These are phyloP conservation scores for Colletotrichum agaves DNA, from an alignment of 2,329 filamentous ascomycete species.

Conservation along the genomic window DNA sequence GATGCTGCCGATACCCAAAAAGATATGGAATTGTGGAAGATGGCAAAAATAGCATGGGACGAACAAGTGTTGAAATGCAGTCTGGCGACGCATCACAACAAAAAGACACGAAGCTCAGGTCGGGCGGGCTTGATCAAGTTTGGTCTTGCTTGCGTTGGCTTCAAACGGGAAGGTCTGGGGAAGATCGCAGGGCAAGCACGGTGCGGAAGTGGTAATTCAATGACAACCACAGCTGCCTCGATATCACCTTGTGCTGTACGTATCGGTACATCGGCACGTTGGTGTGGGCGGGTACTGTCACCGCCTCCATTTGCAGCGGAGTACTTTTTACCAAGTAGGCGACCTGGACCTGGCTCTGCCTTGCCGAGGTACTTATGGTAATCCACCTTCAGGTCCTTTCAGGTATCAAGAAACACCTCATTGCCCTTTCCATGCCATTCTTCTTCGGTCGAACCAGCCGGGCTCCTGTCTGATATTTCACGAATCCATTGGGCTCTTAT, in stretches of 20 bases:
- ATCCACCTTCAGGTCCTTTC: neutral
- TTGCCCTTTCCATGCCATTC: conserved; percentile 7
- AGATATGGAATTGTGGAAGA: neutral
- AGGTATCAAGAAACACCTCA: conserved; percentile 13
- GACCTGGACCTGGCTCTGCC: too few relatives aligned
- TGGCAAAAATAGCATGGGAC: neutral
- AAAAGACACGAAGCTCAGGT: neutral
- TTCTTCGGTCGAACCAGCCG: conserved; percentile 6
- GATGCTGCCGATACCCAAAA: neutral
- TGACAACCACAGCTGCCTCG: conserved; percentile 7
- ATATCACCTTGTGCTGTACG: neutral
- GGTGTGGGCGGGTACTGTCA: neutral
- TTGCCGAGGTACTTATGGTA: neutral
- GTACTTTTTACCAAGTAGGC: conserved; percentile 3
- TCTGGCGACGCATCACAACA: too few relatives aligned
- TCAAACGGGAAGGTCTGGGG: neutral
- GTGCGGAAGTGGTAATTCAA: conserved; percentile 14
- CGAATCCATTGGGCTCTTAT: neutral
- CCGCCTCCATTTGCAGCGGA: neutral
- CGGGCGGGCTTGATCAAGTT: neutral
- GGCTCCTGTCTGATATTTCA: too few relatives aligned
- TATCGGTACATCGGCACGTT: neutral
- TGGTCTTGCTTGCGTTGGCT: neutral
- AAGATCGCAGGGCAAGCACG: conserved; percentile 15
- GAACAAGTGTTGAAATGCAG: neutral